These are phyloP conservation scores for Gossypium longicalyx DNA, from an alignment of 345 rosid species.

Conservation along the genomic window DNA sequence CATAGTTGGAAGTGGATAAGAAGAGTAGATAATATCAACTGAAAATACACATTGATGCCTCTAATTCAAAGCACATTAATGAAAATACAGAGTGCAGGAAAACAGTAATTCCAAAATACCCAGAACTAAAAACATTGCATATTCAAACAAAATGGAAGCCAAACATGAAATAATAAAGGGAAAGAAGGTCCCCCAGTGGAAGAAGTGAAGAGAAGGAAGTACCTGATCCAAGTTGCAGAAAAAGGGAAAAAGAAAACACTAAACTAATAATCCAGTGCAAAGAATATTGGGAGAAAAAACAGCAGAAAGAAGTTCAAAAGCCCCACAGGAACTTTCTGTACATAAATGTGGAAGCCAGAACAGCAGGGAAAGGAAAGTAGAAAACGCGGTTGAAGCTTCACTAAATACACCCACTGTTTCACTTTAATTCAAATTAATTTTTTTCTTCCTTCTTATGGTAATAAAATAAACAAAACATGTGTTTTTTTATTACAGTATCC, in stretches of 20 bases:
- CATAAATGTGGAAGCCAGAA: constrained; percentile 12
- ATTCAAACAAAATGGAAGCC: constrained; percentile 3
- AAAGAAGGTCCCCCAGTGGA: neutral
- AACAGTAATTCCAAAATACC: constrained; percentile 18
- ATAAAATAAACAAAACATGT: no score
- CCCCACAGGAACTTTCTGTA: constrained; percentile 13
- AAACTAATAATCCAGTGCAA: neutral
- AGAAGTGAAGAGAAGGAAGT: constrained; percentile 22
- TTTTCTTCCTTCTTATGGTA: neutral
- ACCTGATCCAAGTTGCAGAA: constrained; percentile 39
- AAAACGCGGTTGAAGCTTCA: constrained; percentile 4
- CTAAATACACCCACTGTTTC: neutral
- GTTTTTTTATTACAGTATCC: no score
- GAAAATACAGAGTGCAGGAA: neutral
- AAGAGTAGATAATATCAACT: neutral
- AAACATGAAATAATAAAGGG: neutral
- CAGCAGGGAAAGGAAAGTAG: neutral
- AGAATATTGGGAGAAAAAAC: neutral
- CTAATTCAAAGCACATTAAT: neutral
- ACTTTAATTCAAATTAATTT: neutral
- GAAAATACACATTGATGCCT: neutral
- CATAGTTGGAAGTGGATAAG: neutral
- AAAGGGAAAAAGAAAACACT: constrained; percentile 13
- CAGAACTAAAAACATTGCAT: constrained; percentile 15
- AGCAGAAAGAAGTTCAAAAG: constrained; percentile 1